Evolutionary conservation across 202 grass and related monocot species (phyloP), one percentile per base, ranked within the genome.

Genomic region (Cymbopogon flexuosus): DNA sequence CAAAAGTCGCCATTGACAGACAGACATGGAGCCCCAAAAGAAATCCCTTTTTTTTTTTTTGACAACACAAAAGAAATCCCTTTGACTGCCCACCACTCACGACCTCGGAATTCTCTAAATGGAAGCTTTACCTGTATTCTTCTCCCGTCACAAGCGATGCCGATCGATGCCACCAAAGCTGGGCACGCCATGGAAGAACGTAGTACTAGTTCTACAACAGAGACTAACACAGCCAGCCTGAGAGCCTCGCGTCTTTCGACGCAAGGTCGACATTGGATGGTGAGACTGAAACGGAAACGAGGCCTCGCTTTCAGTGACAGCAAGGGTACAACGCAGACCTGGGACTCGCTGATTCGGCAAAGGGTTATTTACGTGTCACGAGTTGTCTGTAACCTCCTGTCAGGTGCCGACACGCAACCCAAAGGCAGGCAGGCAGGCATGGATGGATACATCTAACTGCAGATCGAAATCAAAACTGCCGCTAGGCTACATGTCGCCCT

Each of bases 401-500:
- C 45, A 39, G 62, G 8, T 58, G 16, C 62, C 83, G 31, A 68
- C 30, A 68, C 12, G 62, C 15, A 77, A 80, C 29, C 27, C 7
- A 15, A 8, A 4, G 0, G 18, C 10, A 68, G 40, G 10, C 4
- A 27, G 27, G 27, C 18, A 6, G 5, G 60, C 2, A 63, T 40
- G 15, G 33, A 70, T 80, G 21, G 63, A 41, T 72, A 21, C 68
- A 70, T 60, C 39, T 16, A 72, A 60, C 34, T 23, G 29, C 24
- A 39, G 19, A 59, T 72, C 70, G 29, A 84, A 54, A 46, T 24
- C 35, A 34, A 65, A 54, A 67, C 29, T 36, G 67, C 45, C 5
- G 76, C 59, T 62, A 73, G 60, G 39, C 73, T 79, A 75, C 31
- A 63, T 4, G 83, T 82, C 66, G 73, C 68, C 74, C 42, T 75